A percentile compares a stretch with the other conserved stretches of the same genome.
Evolutionary conservation across 257 asterid genomes (phyloP).

Genomic region (Nicotiana obtusifolia): DNA sequence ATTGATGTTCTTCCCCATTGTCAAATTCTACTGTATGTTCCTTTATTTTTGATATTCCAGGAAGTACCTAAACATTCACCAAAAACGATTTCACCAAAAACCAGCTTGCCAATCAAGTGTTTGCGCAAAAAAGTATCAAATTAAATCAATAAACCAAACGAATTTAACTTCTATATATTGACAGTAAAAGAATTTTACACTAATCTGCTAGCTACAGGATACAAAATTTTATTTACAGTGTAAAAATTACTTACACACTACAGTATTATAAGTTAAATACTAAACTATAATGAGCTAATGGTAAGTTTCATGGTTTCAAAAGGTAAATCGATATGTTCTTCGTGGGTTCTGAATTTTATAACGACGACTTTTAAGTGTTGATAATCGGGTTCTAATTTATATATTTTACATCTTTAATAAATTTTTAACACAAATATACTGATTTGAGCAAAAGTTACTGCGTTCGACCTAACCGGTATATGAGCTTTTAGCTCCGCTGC

Average conservation of each 20-base stretch:
- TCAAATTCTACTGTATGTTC: conserved; percentile 23
- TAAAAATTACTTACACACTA: too few species aligned
- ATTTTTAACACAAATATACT: too few species aligned
- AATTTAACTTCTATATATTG: neutral
- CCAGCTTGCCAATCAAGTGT: neutral
- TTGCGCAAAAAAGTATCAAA: neutral
- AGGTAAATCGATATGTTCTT: neutral
- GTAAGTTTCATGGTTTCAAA: neutral
- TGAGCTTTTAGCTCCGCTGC: too few species aligned
- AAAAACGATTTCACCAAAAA: neutral
- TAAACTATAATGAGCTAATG: neutral
- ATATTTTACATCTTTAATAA: too few species aligned
- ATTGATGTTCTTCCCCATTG: conserved; percentile 15
- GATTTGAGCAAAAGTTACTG: too few species aligned
- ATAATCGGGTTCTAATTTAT: too few species aligned
- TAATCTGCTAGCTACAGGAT: too few species aligned
- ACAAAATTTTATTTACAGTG: too few species aligned
- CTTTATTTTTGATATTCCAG: conserved; percentile 21
- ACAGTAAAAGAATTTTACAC: neutral
- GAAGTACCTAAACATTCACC: conserved; percentile 33
- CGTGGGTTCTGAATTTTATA: too few species aligned
- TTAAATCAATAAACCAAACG: neutral
- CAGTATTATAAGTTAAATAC: too few species aligned
- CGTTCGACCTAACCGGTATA: too few species aligned
- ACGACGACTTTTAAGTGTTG: too few species aligned